Percentiles rank a stretch among this genome's conserved stretches.
Evolutionary conservation across 1,284 basidiomycete species (phyloP).

Genomic region (Tranzscheliella williamsii): DNA sequence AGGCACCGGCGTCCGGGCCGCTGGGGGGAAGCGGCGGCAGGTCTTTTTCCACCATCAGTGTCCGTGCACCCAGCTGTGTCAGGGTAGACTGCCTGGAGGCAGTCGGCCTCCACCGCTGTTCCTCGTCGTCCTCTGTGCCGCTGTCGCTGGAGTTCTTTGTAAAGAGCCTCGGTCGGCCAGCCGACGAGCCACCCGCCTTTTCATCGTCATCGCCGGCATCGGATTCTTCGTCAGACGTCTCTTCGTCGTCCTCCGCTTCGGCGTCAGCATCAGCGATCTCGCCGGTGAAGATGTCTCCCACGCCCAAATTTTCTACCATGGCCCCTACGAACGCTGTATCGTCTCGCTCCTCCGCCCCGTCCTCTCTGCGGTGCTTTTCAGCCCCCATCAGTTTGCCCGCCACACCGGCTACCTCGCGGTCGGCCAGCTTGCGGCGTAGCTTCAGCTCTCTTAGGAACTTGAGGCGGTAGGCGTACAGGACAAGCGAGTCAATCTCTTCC

Average conservation of each 20-base stretch:
- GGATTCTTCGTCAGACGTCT: constrained; percentile 62
- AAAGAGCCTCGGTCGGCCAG: background rate
- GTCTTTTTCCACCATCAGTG: constrained; percentile 28
- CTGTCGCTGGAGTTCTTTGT: constrained; percentile 16
- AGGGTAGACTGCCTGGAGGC: constrained; percentile 26
- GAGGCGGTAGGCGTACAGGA: constrained; percentile 54
- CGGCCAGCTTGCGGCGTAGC: constrained; percentile 46
- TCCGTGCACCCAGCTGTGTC: constrained; percentile 4
- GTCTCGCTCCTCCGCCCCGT: constrained; percentile 40
- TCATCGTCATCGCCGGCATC: constrained; percentile 42
- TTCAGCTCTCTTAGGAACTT: constrained; percentile 58
- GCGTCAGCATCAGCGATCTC: constrained; percentile 54
- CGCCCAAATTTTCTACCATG: constrained; percentile 56
- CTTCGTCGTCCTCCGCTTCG: constrained; percentile 53
- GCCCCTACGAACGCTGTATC: constrained; percentile 50
- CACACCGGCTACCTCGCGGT: constrained; percentile 44
- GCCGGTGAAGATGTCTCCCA: constrained; percentile 54
- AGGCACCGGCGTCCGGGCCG: constrained; percentile 1
- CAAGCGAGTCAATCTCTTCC: constrained; percentile 54
- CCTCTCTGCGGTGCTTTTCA: constrained; percentile 21
- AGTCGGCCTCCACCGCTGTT: constrained; percentile 26
- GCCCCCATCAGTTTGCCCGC: constrained; percentile 33
- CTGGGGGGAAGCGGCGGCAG: constrained; percentile 36
- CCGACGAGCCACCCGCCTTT: constrained; percentile 50
- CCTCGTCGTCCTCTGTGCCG: constrained; percentile 8